Conservation (phyloP, 805 yeast genomes). For the Pichia californica region DNA sequence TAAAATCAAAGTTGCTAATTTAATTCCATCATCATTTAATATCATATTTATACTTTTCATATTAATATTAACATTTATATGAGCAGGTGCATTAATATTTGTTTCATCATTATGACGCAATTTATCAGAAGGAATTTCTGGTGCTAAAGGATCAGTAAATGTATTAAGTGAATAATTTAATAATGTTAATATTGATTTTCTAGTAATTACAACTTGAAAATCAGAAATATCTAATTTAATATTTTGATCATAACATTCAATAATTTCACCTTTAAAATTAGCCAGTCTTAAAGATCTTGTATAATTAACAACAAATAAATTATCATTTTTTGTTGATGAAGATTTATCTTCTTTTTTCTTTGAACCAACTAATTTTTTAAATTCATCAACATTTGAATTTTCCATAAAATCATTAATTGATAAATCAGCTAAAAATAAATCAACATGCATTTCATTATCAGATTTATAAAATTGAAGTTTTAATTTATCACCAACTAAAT, state of each 20-base stretch:
- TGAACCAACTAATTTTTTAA: constrained; percentile 65
- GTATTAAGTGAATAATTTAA: constrained; percentile 80
- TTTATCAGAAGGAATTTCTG: constrained; percentile 62
- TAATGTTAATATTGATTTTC: constrained; percentile 71
- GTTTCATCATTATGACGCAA: constrained; percentile 61
- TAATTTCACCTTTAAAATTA: constrained; percentile 42
- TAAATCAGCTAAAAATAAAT: constrained; percentile 57
- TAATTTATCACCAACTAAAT: constrained; percentile 62
- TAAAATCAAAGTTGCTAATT: constrained; percentile 71
- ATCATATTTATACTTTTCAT: constrained; percentile 69
- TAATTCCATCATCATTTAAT: constrained; percentile 76
- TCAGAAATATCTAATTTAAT: constrained; percentile 71
- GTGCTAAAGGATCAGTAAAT: constrained; percentile 75
- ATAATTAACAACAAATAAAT: constrained; percentile 56
- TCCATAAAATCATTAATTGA: constrained; percentile 73
- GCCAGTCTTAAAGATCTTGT: constrained; percentile 55
- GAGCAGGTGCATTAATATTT: constrained; percentile 59
- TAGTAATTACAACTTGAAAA: constrained; percentile 63
- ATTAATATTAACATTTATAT: constrained; percentile 59
- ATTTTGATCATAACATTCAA: constrained; percentile 73
- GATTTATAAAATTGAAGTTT: constrained; percentile 55
- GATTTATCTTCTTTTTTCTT: constrained; percentile 37
- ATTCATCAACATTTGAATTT: constrained; percentile 51
- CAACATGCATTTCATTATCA: constrained; percentile 54
- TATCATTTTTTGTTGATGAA: constrained; percentile 27